Percentiles rank a stretch among this genome's conserved stretches.
Evolutionary conservation across 805 yeast genomes (phyloP).

Genomic region (Schwanniomyces vanrijiae): DNA sequence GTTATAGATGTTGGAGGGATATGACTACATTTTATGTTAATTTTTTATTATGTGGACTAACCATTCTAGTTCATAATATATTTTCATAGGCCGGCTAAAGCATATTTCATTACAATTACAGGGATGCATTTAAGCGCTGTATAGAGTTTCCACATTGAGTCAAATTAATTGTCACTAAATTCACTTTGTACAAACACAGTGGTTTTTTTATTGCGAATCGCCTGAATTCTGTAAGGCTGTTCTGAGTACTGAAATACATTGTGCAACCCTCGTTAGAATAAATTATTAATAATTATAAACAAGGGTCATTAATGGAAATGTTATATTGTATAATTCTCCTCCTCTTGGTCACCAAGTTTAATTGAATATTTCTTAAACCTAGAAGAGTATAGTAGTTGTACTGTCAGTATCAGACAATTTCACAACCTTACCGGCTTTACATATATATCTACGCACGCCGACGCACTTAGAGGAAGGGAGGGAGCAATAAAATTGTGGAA

Average conservation of each 20-base stretch:
- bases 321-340: too few species aligned
- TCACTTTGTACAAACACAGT: background rate
- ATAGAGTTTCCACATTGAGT: background rate
- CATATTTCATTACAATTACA: background rate
- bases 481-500: background rate
- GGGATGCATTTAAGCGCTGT: background rate
- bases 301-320: too few species aligned
- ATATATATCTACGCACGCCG: background rate
- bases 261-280: too few species aligned
- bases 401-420: background rate
- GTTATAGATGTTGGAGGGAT: background rate
- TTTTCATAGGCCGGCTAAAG: background rate
- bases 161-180: background rate
- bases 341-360: too few species aligned
- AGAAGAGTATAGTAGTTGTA: too few species aligned
- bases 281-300: too few species aligned
- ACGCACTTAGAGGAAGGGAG: background rate
- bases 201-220: background rate
- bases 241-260: too few species aligned
- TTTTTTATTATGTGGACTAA: background rate
- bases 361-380: too few species aligned
- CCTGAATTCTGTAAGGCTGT: background rate
- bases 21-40: background rate
- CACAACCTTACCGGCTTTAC: background rate
- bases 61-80: background rate